These are phyloP conservation scores for Nicotiana attenuata DNA, from an alignment of 257 asterid species.

Conservation along the genomic window DNA sequence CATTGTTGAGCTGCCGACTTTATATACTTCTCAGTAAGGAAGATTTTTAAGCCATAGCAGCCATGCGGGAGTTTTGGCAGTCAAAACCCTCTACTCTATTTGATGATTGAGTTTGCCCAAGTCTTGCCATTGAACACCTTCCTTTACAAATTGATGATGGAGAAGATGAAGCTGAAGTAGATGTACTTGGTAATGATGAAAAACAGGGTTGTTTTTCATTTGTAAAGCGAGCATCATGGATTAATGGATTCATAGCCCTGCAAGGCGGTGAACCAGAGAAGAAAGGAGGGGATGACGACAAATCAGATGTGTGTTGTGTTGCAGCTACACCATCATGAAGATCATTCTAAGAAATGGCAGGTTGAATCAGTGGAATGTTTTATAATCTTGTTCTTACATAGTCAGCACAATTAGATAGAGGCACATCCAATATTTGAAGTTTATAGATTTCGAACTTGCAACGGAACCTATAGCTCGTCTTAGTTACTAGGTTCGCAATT, in stretches of 20 bases:
- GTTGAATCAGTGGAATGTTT: background rate
- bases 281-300: slow-evolving; percentile 45
- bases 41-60: slow-evolving; percentile 28
- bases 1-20: background rate
- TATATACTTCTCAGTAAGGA: background rate
- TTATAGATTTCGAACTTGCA: no score
- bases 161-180: slow-evolving; percentile 27
- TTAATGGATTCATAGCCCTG: slow-evolving; percentile 44
- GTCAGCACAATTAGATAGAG: no score
- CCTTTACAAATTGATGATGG: slow-evolving; percentile 29
- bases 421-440: no score
- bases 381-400: background rate
- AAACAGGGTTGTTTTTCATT: slow-evolving; percentile 12
- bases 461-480: no score
- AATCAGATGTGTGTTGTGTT: slow-evolving; percentile 16
- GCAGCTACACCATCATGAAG: slow-evolving; percentile 20
- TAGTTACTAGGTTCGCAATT: no score
- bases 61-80: slow-evolving; percentile 26
- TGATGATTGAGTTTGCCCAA: slow-evolving; percentile 33
- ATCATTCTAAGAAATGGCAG: background rate
- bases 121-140: slow-evolving; percentile 11
- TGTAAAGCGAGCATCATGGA: slow-evolving; percentile 35
- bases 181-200: slow-evolving; percentile 15
- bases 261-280: slow-evolving; percentile 51
- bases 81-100: slow-evolving; percentile 50